A percentile compares a stretch with the other conserved stretches of the same genome.
Evolutionary conservation across 2,329 filamentous ascomycete species (phyloP).

Genomic region (Paraconiothyrium brasiliense): DNA sequence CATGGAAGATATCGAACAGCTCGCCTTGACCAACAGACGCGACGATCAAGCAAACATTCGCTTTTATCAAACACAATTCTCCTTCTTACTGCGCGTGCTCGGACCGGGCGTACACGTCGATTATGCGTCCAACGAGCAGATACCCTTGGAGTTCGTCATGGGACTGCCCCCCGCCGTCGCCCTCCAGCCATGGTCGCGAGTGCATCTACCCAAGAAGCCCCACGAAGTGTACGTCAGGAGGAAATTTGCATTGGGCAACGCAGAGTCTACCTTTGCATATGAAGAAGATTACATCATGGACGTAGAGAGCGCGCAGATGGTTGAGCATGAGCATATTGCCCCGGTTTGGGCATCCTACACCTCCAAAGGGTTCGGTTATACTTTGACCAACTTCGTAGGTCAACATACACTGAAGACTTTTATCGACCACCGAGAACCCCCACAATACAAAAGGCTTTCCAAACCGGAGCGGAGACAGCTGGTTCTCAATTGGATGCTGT

Average conservation of each 20-base stretch:
- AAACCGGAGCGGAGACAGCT: slow-evolving; percentile 68
- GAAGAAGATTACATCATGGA: slow-evolving; percentile 67
- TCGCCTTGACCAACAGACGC: slow-evolving; percentile 67
- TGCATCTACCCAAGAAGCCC: slow-evolving; percentile 70
- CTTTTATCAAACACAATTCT: slow-evolving; percentile 76
- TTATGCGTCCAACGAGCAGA: slow-evolving; percentile 73
- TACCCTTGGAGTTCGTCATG: slow-evolving; percentile 74
- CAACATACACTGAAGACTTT: slow-evolving; percentile 75
- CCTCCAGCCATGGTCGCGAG: slow-evolving; percentile 64
- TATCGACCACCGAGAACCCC: slow-evolving; percentile 68
- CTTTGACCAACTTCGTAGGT: slow-evolving; percentile 72
- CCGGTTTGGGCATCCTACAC: slow-evolving; percentile 77
- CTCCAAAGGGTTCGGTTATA: slow-evolving; percentile 69
- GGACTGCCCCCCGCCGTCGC: slow-evolving; percentile 61
- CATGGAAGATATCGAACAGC: slow-evolving; percentile 70
- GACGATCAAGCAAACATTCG: slow-evolving; percentile 72
- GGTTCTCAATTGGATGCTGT: slow-evolving; percentile 78
- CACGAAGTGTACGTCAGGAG: slow-evolving; percentile 67
- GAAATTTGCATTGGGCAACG: slow-evolving; percentile 62
- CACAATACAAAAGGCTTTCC: slow-evolving; percentile 68
- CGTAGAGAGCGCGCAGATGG: slow-evolving; percentile 65
- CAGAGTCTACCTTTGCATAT: slow-evolving; percentile 40
- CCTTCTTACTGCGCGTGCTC: slow-evolving; percentile 73
- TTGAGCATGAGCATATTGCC: slow-evolving; percentile 75
- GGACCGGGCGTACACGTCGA: slow-evolving; percentile 68